These are phyloP conservation scores for Coriolopsis trogii DNA, from an alignment of 1,284 basidiomycete species.

Conservation along the genomic window DNA sequence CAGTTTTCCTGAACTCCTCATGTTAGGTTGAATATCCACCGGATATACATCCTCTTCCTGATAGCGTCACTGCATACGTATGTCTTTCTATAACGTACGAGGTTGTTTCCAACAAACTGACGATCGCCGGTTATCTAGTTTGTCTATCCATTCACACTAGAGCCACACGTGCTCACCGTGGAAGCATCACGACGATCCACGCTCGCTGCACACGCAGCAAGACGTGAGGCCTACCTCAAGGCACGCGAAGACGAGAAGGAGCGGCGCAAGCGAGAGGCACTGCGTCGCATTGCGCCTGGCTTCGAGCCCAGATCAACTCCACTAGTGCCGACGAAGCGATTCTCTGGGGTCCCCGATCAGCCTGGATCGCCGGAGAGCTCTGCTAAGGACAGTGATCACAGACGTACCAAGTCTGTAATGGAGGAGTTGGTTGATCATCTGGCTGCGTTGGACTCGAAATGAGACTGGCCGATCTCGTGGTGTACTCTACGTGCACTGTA, in stretches of 20 bases:
- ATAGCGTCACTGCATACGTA: constrained; percentile 87
- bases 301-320: constrained; percentile 63
- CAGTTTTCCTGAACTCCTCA: neutral
- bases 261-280: constrained; percentile 71
- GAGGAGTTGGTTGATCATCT: constrained; percentile 80
- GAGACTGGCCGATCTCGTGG: neutral
- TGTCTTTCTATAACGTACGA: no score
- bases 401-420: constrained; percentile 63
- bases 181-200: constrained; percentile 71
- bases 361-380: neutral
- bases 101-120: neutral
- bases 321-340: constrained; percentile 52
- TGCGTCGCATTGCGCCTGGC: constrained; percentile 74
- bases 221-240: constrained; percentile 70
- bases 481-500: neutral
- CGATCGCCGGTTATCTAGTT: constrained; percentile 55
- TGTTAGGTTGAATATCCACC: constrained; percentile 77
- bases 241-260: constrained; percentile 80
- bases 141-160: constrained; percentile 91
- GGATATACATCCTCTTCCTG: constrained; percentile 91
- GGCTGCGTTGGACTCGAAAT: constrained; percentile 58
- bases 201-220: constrained; percentile 63
- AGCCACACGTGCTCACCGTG: constrained; percentile 78
- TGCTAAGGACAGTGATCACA: constrained; percentile 16
- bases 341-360: constrained; percentile 19